Conservation (phyloP, 2,329 filamentous ascomycete species). For the Zarea fungicola region DNA sequence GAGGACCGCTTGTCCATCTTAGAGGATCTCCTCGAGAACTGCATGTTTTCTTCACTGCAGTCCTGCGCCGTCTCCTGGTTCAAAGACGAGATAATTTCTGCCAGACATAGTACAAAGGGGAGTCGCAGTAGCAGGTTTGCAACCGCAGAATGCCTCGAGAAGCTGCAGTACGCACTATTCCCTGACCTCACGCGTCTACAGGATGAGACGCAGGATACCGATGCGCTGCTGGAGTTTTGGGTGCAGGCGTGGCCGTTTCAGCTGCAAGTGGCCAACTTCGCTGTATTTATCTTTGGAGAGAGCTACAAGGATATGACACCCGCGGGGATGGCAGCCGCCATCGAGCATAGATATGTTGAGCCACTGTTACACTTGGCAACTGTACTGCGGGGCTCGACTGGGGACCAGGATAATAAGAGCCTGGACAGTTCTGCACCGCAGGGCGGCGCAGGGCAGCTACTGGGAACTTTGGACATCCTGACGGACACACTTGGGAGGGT, state of each 20-base stretch:
- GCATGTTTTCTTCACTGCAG: conserved; percentile 57
- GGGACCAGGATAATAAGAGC: conserved; percentile 29
- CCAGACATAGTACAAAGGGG: conserved; percentile 24
- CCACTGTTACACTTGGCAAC: conserved; percentile 44
- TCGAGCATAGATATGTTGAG: conserved; percentile 53
- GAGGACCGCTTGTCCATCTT: conserved; percentile 56
- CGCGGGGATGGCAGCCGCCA: conserved; percentile 49
- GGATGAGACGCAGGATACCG: conserved; percentile 29
- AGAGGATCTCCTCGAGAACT: conserved; percentile 60
- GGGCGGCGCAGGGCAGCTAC: conserved; percentile 27
- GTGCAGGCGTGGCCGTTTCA: conserved; percentile 48
- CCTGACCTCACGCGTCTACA: conserved; percentile 47
- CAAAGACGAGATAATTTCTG: conserved; percentile 54
- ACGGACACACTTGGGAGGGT: conserved; percentile 37
- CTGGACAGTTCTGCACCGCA: conserved; percentile 20
- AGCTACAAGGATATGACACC: conserved; percentile 46
- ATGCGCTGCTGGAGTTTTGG: conserved; percentile 47
- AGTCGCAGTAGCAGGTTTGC: conserved; percentile 38
- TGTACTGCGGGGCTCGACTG: conserved; percentile 27
- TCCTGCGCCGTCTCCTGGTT: conserved; percentile 60
- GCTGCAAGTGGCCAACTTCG: conserved; percentile 57
- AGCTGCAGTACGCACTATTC: conserved; percentile 58
- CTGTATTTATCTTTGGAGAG: conserved; percentile 48
- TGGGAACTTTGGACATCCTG: conserved; percentile 30
- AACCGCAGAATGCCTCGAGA: conserved; percentile 50